These are phyloP conservation scores for Lentinula sp. DNA, from an alignment of 768 basidiomycete species.

Conservation along the genomic window DNA sequence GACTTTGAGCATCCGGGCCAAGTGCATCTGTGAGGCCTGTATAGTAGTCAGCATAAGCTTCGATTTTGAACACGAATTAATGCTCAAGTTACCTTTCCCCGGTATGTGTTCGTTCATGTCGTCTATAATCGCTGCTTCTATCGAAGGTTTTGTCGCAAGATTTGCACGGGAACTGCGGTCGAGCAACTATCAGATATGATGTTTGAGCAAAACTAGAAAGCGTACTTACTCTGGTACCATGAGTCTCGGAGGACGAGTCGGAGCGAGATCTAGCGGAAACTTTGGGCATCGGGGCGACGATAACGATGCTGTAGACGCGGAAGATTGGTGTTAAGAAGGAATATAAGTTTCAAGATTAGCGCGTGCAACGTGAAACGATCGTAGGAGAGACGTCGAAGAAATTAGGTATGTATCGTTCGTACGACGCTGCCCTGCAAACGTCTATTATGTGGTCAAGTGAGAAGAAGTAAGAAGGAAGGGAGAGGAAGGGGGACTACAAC, in stretches of 20 bases:
- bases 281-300: background rate
- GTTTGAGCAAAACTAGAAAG: background rate
- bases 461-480: background rate
- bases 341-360: background rate
- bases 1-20: constrained; percentile 36
- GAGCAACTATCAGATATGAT: background rate
- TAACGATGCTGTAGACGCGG: background rate
- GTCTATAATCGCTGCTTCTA: constrained; percentile 54
- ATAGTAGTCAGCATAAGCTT: background rate
- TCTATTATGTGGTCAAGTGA: constrained; percentile 1
- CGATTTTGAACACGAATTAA: background rate
- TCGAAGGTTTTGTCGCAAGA: constrained; percentile 45
- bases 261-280: background rate
- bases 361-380: constrained; percentile 1
- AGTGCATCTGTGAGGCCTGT: constrained; percentile 46
- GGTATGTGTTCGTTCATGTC: constrained; percentile 48
- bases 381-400: background rate
- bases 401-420: background rate
- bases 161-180: constrained; percentile 29
- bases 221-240: background rate
- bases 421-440: constrained; percentile 23
- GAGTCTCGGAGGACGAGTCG: background rate
- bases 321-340: background rate
- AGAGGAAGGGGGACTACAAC: background rate
- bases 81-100: constrained; percentile 37